A percentile compares a stretch with the other conserved stretches of the same genome.
Conservation (phyloP, 345 rosid species). For the Bruguiera sexangula region DNA sequence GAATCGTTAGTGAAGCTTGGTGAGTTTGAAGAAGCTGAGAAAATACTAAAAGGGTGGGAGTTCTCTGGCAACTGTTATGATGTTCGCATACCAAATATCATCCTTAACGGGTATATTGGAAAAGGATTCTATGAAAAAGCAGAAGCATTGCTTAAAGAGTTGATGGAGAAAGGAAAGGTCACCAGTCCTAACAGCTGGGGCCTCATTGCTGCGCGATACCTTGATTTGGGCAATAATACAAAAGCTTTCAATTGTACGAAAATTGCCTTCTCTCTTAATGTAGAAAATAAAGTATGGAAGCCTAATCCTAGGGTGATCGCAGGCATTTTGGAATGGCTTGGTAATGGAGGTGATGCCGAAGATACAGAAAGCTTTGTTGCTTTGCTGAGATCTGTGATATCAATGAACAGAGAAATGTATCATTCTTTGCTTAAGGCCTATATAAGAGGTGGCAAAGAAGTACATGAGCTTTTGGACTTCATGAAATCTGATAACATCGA, state of each 20-base stretch:
- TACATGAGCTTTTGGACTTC: constrained; percentile 38
- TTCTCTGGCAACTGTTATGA: constrained; percentile 61
- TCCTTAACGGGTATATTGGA: constrained; percentile 41
- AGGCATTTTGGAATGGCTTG: constrained; percentile 57
- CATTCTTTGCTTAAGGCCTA: constrained; percentile 55
- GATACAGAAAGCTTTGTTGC: constrained; percentile 54
- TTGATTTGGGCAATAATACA: constrained; percentile 35
- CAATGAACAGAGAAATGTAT: constrained; percentile 48
- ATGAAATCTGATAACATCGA: constrained; percentile 57
- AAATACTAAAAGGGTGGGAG: constrained; percentile 62
- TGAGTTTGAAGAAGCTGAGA: constrained; percentile 65
- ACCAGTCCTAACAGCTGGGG: constrained; percentile 66
- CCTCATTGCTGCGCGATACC: constrained; percentile 52
- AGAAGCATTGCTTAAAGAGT: constrained; percentile 49
- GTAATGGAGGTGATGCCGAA: constrained; percentile 45
- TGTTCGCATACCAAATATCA: constrained; percentile 45
- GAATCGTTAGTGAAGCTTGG: constrained; percentile 66
- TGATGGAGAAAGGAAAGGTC: constrained; percentile 44
- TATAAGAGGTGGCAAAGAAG: constrained; percentile 40
- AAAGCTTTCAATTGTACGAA: constrained; percentile 57
- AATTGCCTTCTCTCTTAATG: constrained; percentile 35
- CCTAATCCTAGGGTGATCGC: constrained; percentile 44
- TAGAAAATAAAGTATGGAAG: constrained; percentile 52
- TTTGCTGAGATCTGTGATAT: constrained; percentile 35
- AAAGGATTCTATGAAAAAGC: constrained; percentile 53